phyloP scores from a whole-genome alignment of 352 stramenopile genomes.

The Phytophthora hybrid region DNA sequence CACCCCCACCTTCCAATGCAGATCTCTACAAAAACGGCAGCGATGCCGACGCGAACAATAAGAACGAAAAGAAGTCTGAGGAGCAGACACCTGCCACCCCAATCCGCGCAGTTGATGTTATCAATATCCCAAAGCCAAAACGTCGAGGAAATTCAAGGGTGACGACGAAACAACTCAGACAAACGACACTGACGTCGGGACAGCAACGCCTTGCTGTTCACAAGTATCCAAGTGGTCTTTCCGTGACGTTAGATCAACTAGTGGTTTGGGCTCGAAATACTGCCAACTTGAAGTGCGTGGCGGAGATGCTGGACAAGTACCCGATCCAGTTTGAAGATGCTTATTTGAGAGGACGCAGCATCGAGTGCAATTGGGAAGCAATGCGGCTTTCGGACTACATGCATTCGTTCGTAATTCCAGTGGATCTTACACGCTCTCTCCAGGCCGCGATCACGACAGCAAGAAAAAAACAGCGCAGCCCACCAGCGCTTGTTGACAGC shows the following conservation, averaged over 20 bases:
- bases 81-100: too few species aligned
- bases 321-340: conserved; percentile 6
- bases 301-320: conserved; percentile 16
- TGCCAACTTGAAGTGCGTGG: conserved; percentile 7
- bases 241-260: conserved; percentile 1
- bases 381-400: neutral
- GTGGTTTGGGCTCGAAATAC: conserved; percentile 5
- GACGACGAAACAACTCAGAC: neutral
- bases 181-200: conserved; percentile 1
- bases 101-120: neutral
- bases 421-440: neutral
- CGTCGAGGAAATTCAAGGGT: neutral
- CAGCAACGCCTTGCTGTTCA: conserved; percentile 3
- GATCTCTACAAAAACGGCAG: too few species aligned
- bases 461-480: too few species aligned
- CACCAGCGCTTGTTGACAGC: too few species aligned
- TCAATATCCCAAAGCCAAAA: neutral
- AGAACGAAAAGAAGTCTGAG: too few species aligned
- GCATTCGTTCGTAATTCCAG: conserved; percentile 14
- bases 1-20: too few species aligned
- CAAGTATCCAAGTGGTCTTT: conserved; percentile 11
- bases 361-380: conserved; percentile 11
- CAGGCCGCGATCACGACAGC: neutral
- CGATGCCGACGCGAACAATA: too few species aligned
- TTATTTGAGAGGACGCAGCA: neutral